Conservation (phyloP, 1,139 yeast genomes). For the Saccharomyces hybrid region DNA sequence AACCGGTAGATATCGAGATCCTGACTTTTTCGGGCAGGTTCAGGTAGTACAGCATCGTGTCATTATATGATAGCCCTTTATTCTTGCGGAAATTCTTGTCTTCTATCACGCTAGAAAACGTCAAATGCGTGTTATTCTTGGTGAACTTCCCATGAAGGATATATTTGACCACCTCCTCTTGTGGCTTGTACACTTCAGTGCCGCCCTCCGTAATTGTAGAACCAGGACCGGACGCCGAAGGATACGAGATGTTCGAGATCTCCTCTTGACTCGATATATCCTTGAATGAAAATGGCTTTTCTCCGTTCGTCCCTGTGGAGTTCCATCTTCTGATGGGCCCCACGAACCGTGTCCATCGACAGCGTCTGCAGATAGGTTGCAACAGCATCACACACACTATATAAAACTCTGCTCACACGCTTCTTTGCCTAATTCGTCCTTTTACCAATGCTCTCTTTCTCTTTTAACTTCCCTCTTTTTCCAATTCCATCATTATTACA, state of each 20-base stretch:
- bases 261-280: neutral
- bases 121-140: constrained; percentile 74
- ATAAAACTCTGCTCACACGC: neutral
- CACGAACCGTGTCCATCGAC: neutral
- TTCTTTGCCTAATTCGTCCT: neutral
- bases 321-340: neutral
- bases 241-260: constrained; percentile 3
- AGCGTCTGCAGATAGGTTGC: neutral
- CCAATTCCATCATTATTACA: neutral
- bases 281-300: neutral
- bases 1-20: constrained; percentile 61
- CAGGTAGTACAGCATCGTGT: constrained; percentile 68
- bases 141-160: constrained; percentile 70
- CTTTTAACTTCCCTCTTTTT: neutral
- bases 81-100: constrained; percentile 52
- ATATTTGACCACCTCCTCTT: constrained; percentile 39
- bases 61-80: constrained; percentile 57
- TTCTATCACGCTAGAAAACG: constrained; percentile 65
- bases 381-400: neutral
- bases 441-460: neutral
- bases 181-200: constrained; percentile 5
- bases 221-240: neutral
- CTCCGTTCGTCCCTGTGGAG: neutral
- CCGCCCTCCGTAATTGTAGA: constrained; percentile 1
- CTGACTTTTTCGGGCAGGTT: constrained; percentile 73